phyloP scores from a whole-genome alignment of 345 rosid genomes.

The Eucalyptus melliodora region DNA sequence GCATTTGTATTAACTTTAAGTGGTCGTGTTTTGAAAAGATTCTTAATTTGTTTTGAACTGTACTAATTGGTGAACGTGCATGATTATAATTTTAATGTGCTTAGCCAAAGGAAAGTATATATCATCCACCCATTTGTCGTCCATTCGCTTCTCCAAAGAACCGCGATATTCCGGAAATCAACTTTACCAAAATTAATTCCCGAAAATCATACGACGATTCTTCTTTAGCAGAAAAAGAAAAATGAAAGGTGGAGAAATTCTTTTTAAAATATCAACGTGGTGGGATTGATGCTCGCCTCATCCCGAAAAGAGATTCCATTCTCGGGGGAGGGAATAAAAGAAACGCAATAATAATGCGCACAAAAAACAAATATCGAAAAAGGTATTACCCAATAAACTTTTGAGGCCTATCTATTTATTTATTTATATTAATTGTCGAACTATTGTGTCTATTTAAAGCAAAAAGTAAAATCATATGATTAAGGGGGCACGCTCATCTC shows the following conservation, averaged over 20 bases:
- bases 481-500: not conserved
- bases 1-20: not conserved
- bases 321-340: not conserved
- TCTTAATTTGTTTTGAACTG: accelerated
- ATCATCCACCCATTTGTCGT: not conserved
- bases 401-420: not conserved
- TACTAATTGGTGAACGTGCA: not conserved
- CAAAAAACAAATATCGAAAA: not conserved
- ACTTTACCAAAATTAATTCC: not conserved
- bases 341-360: not conserved
- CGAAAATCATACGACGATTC: not conserved
- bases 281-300: not conserved
- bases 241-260: not conserved
- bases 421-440: not conserved
- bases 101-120: not conserved
- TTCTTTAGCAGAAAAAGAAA: not conserved
- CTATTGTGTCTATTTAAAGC: not conserved
- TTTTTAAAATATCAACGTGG: not conserved
- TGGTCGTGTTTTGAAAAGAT: accelerated
- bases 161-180: not conserved
- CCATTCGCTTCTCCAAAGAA: not conserved
- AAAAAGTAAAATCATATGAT: not conserved
- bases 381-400: not conserved
- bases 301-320: not conserved
- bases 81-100: not conserved